A percentile compares a stretch with the other conserved stretches of the same genome.
Evolutionary conservation across 257 asterid species (phyloP).

Genomic region (Capsicum pubescens): DNA sequence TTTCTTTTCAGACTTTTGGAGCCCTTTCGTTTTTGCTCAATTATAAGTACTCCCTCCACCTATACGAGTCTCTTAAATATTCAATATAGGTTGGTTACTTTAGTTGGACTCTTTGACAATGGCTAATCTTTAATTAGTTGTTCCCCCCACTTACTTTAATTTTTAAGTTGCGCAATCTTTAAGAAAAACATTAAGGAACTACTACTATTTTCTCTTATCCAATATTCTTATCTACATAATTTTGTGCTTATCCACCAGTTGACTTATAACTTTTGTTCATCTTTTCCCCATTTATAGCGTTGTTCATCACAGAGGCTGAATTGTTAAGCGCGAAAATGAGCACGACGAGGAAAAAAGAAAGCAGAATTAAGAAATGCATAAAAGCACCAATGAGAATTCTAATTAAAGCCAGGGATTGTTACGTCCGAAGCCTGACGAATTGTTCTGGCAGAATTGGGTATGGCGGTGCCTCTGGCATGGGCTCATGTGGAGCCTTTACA

Average conservation of each 20-base stretch:
- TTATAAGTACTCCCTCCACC: background rate
- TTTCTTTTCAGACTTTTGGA: background rate
- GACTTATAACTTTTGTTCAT: background rate
- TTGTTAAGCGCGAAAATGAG: conserved; percentile 32
- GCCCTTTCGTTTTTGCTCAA: background rate
- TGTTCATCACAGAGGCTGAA: background rate
- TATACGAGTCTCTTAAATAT: background rate
- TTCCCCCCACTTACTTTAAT: background rate
- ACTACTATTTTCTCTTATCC: background rate
- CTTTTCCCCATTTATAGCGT: background rate
- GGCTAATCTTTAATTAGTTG: conserved; percentile 13
- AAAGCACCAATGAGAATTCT: conserved; percentile 49
- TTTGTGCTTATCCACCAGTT: background rate
- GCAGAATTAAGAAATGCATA: conserved; percentile 45
- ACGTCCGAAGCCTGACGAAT: conserved; percentile 42
- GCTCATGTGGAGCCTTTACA: conserved; percentile 39
- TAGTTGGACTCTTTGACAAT: background rate
- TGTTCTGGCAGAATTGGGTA: conserved; percentile 49
- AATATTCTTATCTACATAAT: background rate
- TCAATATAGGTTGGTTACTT: background rate
- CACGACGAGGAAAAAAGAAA: conserved; percentile 23
- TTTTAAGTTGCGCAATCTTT: no score
- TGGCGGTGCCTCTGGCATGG: conserved; percentile 40
- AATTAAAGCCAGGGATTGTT: conserved; percentile 54
- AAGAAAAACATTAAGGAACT: no score